These are phyloP conservation scores for Agaricales sp. DNA, from an alignment of 1,284 basidiomycete genomes.

Conservation along the genomic window DNA sequence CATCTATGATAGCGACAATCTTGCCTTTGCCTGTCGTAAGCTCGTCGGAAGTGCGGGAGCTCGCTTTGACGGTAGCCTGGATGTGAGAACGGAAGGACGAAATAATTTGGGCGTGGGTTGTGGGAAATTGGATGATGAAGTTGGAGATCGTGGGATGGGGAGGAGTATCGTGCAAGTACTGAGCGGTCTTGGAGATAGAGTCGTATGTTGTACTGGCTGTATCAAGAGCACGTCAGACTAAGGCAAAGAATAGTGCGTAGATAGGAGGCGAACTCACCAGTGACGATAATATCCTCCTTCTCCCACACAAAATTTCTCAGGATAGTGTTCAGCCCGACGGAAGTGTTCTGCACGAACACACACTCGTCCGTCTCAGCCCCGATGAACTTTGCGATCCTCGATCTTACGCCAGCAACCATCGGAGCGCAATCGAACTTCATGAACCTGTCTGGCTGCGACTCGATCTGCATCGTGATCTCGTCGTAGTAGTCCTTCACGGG, in stretches of 20 bases:
- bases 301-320: constrained; percentile 47
- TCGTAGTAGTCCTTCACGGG: constrained; percentile 46
- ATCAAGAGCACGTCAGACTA: too few relatives aligned
- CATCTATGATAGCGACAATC: constrained; percentile 69
- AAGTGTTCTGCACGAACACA: constrained; percentile 58
- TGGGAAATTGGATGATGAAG: constrained; percentile 54
- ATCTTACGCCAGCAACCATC: constrained; percentile 32
- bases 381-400: constrained; percentile 47
- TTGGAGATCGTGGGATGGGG: constrained; percentile 41
- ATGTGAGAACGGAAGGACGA: constrained; percentile 38
- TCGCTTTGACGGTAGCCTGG: neutral
- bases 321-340: constrained; percentile 59
- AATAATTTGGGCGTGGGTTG: constrained; percentile 49
- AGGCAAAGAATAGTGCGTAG: too few relatives aligned
- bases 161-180: constrained; percentile 48
- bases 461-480: constrained; percentile 35
- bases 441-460: constrained; percentile 57
- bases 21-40: constrained; percentile 19
- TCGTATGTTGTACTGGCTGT: constrained; percentile 47
- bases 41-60: constrained; percentile 7
- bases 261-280: constrained; percentile 24
- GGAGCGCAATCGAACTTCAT: constrained; percentile 33
- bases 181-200: constrained; percentile 45
- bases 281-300: constrained; percentile 35
- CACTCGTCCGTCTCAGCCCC: constrained; percentile 50